Evolutionary conservation across 1,284 basidiomycete species (phyloP).

Genomic region (Tylopilus sp.): DNA sequence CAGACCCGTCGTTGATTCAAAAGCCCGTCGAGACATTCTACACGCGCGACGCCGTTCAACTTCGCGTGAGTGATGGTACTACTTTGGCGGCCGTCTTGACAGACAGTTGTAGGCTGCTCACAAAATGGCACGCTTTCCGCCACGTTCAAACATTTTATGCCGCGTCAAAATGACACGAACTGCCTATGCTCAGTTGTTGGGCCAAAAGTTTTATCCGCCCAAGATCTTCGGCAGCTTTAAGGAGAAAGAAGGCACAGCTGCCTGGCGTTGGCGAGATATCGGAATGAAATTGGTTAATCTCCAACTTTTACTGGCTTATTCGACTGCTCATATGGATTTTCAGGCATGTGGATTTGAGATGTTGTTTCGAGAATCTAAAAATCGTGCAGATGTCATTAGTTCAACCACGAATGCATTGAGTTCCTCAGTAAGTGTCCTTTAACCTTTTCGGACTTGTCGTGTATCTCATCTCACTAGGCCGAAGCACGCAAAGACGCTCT

Average conservation of each 20-base stretch:
- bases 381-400: conserved; percentile 41
- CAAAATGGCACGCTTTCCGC: conserved; percentile 86
- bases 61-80: conserved; percentile 60
- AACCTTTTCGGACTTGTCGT: not conserved
- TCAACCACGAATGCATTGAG: conserved; percentile 39
- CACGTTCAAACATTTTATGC: conserved; percentile 58
- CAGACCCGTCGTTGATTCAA: conserved; percentile 73
- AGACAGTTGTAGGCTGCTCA: conserved; percentile 63
- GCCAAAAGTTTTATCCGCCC: conserved; percentile 91
- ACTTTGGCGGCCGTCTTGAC: conserved; percentile 3
- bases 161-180: conserved; percentile 80
- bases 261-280: conserved; percentile 76
- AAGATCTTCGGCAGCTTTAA: conserved; percentile 82
- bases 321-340: not conserved
- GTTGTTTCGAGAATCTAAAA: conserved; percentile 81
- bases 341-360: conserved; percentile 95
- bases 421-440: conserved; percentile 47
- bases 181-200: conserved; percentile 88
- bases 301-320: not conserved
- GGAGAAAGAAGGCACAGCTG: conserved; percentile 57
- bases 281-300: conserved; percentile 82
- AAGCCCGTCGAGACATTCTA: conserved; percentile 90
- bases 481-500: conserved; percentile 66
- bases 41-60: conserved; percentile 84
- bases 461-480: conserved; percentile 37